Evolutionary conservation across 2,329 filamentous ascomycete species (phyloP).

Genomic region (Clonostachys rhizophaga): DNA sequence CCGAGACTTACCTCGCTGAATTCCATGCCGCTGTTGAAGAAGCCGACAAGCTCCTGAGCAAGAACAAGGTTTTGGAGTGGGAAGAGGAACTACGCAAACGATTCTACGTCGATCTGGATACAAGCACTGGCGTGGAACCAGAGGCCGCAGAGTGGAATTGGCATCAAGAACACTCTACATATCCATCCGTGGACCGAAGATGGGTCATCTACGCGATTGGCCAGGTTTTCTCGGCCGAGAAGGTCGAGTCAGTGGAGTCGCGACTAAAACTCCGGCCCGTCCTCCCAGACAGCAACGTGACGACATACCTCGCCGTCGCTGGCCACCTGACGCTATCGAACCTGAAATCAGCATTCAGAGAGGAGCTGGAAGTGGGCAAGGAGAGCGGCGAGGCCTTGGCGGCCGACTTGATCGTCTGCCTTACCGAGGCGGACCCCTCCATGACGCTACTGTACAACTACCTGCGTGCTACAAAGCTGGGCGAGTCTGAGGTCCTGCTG

Average conservation of each 20-base stretch:
- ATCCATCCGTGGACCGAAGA: conserved; percentile 55
- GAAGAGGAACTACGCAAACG: conserved; percentile 44
- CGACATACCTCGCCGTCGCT: conserved; percentile 55
- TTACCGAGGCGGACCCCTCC: conserved; percentile 63
- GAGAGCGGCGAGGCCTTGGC: conserved; percentile 42
- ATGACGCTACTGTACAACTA: conserved; percentile 63
- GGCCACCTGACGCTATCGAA: conserved; percentile 58
- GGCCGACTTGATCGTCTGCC: conserved; percentile 56
- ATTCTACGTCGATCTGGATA: conserved; percentile 31
- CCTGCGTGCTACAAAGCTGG: conserved; percentile 60
- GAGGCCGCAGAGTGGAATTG: conserved; percentile 44
- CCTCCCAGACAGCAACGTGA: conserved; percentile 46
- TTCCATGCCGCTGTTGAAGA: conserved; percentile 36
- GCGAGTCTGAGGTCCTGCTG: conserved; percentile 61
- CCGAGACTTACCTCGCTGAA: conserved; percentile 40
- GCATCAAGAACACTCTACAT: conserved; percentile 34
- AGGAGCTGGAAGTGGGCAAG: conserved; percentile 35
- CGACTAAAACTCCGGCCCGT: conserved; percentile 19
- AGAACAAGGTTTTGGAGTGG: conserved; percentile 40
- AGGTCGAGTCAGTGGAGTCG: conserved; percentile 28
- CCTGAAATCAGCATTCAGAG: conserved; percentile 51
- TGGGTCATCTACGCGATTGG: conserved; percentile 62
- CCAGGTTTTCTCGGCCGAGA: conserved; percentile 53
- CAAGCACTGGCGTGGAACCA: conserved; percentile 5
- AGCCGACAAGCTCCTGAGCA: conserved; percentile 42